Percentiles rank a stretch among this genome's conserved stretches.
Conservation (phyloP, 1,284 basidiomycete species). For the Rhizoctonia solani region DNA sequence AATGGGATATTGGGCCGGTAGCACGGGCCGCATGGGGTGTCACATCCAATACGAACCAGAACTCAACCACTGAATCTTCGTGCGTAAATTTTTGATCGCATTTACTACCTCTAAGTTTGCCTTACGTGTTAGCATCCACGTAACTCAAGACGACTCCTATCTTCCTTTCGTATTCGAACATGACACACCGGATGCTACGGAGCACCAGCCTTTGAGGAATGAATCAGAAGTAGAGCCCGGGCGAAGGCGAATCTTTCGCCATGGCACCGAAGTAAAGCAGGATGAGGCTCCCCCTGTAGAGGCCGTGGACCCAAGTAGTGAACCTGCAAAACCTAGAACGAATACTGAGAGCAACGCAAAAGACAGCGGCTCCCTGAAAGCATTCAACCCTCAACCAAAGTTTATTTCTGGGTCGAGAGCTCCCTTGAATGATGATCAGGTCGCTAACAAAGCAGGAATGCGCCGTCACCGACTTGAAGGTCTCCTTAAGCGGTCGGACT, state of each 20-base stretch:
- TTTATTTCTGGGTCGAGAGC: neutral
- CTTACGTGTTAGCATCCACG: conserved; percentile 11
- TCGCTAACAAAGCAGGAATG: neutral
- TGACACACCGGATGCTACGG: neutral
- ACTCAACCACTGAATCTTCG: neutral
- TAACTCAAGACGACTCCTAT: conserved; percentile 22
- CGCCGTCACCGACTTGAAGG: conserved; percentile 20
- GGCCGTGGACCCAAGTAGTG: neutral
- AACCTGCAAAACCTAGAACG: neutral
- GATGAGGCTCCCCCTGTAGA: neutral
- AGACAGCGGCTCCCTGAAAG: neutral
- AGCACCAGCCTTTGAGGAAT: neutral
- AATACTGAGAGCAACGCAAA: neutral
- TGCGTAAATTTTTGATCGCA: neutral
- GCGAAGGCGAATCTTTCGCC: conserved; percentile 12
- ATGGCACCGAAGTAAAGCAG: conserved; percentile 18
- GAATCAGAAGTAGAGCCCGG: neutral
- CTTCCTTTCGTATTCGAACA: conserved; percentile 21
- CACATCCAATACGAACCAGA: neutral
- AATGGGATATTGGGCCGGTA: conserved; percentile 24
- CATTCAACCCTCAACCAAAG: neutral
- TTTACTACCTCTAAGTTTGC: neutral
- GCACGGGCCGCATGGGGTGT: conserved; percentile 26
- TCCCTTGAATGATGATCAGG: neutral
- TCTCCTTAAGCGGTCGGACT: neutral